Base-by-base conservation (phyloP, 345 rosid genomes). In the Brassica juncea region DNA sequence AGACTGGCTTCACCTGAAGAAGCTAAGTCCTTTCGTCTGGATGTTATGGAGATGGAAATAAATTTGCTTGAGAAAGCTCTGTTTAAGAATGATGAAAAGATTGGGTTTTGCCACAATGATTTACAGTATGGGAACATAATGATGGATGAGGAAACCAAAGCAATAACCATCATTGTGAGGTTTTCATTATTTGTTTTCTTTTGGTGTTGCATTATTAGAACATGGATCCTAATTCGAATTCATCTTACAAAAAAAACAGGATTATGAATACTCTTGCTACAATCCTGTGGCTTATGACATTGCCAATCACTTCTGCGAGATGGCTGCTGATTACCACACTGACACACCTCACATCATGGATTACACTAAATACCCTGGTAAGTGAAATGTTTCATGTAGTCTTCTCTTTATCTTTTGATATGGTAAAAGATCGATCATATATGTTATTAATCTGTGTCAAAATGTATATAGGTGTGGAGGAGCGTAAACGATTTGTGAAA, bases 291-390 rank as follows among this genome's bases (percentile, higher is more conserved):
- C 99, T 67, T 95, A 82, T 82, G 98, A 95, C 70, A 86, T 95
- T 54, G 99, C 98, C 77, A 95, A 95, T 78, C 99, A 95, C 84
- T 95, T 91, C 77, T 91, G 98, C 34, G 98, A 95, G 85, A 95
- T 95, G 99, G 89, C 92, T 72, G 97, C 95, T 0, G 87, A 95
- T 78, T 95, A 92, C 84, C 99, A 92, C 81, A 85, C 93, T 2
- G 99, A 91, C 55, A 86, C 85, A 21, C 98, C 99, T 72, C 97
- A 95, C 82, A 76, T 90, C 73, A 70, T 93, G 89, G 94, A 95
- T 79, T 91, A 86, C 44, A 82, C 60, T 75, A 93, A 87, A 84
- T 95, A 91, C 77, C 99, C 99, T 59, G 92, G 99, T 95, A 76
- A 70, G 84, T 63, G 1, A 15, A 15, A 63, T 30, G 28, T 27